Evolutionary conservation across 495 filamentous ascomycete genomes (phyloP).

Genomic region (Gamarada debralockiae): DNA sequence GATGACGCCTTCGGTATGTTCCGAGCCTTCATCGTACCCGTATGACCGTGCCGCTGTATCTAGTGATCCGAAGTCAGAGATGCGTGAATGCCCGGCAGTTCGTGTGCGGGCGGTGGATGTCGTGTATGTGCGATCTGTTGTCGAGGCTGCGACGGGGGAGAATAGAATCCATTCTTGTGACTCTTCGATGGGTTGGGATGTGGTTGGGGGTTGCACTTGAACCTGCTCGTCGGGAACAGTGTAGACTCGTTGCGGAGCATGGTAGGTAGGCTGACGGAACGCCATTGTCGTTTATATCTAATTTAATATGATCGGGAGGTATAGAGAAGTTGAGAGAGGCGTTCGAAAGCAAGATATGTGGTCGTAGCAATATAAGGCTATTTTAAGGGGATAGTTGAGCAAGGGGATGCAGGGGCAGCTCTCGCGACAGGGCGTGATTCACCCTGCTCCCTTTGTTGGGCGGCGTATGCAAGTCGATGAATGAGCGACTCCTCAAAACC

Average conservation of each 20-base stretch:
- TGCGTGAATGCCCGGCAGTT: slow-evolving; percentile 69
- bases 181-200: slow-evolving; percentile 50
- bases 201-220: slow-evolving; percentile 30
- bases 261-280: slow-evolving; percentile 72
- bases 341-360: too few relatives aligned
- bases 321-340: too few relatives aligned
- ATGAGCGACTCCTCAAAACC: too few relatives aligned
- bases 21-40: slow-evolving; percentile 42
- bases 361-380: too few relatives aligned
- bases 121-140: slow-evolving; percentile 60
- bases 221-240: slow-evolving; percentile 11
- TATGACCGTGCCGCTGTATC: slow-evolving; percentile 55
- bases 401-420: too few relatives aligned
- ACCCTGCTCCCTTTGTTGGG: too few relatives aligned
- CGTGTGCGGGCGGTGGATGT: slow-evolving; percentile 68
- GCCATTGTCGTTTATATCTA: too few relatives aligned
- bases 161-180: slow-evolving; percentile 96
- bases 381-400: too few relatives aligned
- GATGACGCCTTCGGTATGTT: slow-evolving; percentile 35
- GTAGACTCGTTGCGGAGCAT: slow-evolving; percentile 50
- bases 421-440: too few relatives aligned
- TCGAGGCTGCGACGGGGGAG: slow-evolving; percentile 65
- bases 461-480: too few relatives aligned
- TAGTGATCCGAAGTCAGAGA: slow-evolving; percentile 85
- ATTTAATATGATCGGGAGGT: too few relatives aligned